Conservation (phyloP, 257 asterid genomes). For the Orobanche coerulescens region DNA sequence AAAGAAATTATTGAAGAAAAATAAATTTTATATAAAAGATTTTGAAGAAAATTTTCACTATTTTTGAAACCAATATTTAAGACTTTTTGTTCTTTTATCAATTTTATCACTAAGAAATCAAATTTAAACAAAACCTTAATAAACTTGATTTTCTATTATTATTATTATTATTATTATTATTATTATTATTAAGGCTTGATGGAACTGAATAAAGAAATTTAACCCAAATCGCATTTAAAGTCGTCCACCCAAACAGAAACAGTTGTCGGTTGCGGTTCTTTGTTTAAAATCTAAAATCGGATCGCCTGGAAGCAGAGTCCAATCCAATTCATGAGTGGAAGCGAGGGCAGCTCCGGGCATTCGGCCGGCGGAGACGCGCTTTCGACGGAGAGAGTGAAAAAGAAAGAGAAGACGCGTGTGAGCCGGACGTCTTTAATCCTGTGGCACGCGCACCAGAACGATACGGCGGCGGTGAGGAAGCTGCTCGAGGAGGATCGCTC, state of each 20-base stretch:
- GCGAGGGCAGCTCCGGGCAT: constrained; percentile 68
- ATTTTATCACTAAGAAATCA: too few relatives aligned
- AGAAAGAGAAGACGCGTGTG: constrained; percentile 82
- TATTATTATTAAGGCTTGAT: too few relatives aligned
- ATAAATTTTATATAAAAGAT: too few relatives aligned
- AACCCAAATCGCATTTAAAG: neutral
- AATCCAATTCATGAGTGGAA: constrained; percentile 51
- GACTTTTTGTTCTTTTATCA: too few relatives aligned
- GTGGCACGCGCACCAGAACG: constrained; percentile 99
- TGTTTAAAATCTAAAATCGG: constrained; percentile 1
- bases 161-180: too few relatives aligned
- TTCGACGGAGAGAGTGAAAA: constrained; percentile 41
- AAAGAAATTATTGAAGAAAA: too few relatives aligned
- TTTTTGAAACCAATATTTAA: too few relatives aligned
- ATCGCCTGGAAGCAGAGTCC: constrained; percentile 16
- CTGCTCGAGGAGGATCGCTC: constrained; percentile 86
- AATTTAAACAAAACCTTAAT: too few relatives aligned
- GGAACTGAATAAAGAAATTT: too few relatives aligned
- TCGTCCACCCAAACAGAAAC: neutral
- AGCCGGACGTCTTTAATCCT: constrained; percentile 77
- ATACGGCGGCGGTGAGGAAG: constrained; percentile 67
- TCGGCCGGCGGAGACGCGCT: constrained; percentile 43
- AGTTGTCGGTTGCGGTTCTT: constrained; percentile 16
- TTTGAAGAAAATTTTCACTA: too few relatives aligned
- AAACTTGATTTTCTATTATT: too few relatives aligned